Conservation (phyloP, 352 stramenopile species). For the Globisporangium nagaii region DNA sequence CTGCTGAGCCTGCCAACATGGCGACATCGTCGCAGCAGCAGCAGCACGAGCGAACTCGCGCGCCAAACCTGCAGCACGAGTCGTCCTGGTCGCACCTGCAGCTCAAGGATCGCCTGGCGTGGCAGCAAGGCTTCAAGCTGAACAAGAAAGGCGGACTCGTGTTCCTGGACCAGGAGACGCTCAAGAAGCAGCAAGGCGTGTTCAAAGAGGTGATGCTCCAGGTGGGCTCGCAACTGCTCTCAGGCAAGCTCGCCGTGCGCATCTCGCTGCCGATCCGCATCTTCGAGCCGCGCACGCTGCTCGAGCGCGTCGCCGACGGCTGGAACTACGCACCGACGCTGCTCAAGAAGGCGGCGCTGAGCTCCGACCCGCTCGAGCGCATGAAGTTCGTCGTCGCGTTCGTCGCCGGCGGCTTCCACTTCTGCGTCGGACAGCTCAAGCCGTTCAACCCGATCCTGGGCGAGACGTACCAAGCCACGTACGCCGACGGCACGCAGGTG, state of each 20-base stretch:
- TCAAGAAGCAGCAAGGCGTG: slow-evolving; percentile 80
- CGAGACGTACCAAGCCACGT: slow-evolving; percentile 73
- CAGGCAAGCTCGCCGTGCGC: slow-evolving; percentile 58
- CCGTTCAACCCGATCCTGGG: slow-evolving; percentile 80
- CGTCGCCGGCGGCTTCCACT: slow-evolving; percentile 58
- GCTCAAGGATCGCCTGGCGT: slow-evolving; percentile 48
- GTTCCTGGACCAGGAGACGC: slow-evolving; percentile 55
- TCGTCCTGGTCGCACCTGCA: slow-evolving; percentile 45
- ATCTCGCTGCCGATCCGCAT: slow-evolving; percentile 75
- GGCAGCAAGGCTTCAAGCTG: slow-evolving; percentile 46
- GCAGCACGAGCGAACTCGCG: slow-evolving; percentile 3
- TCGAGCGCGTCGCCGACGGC: slow-evolving; percentile 67
- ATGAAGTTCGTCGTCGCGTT: slow-evolving; percentile 75
- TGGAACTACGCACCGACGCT: slow-evolving; percentile 77
- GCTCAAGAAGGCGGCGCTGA: slow-evolving; percentile 61
- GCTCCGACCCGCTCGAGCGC: slow-evolving; percentile 48
- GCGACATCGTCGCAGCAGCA: neutral
- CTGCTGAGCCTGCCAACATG: neutral
- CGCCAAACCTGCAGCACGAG: slow-evolving; percentile 12
- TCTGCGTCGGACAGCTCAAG: slow-evolving; percentile 69
- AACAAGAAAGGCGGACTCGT: slow-evolving; percentile 72
- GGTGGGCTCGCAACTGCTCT: slow-evolving; percentile 61
- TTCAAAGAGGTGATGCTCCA: slow-evolving; percentile 79
- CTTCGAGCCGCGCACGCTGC: slow-evolving; percentile 65
- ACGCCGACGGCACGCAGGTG: slow-evolving; percentile 62